Percentiles rank a stretch among this genome's conserved stretches.
phyloP scores from a whole-genome alignment of 83 land plant species.

The Diphasiastrum complanatum region DNA sequence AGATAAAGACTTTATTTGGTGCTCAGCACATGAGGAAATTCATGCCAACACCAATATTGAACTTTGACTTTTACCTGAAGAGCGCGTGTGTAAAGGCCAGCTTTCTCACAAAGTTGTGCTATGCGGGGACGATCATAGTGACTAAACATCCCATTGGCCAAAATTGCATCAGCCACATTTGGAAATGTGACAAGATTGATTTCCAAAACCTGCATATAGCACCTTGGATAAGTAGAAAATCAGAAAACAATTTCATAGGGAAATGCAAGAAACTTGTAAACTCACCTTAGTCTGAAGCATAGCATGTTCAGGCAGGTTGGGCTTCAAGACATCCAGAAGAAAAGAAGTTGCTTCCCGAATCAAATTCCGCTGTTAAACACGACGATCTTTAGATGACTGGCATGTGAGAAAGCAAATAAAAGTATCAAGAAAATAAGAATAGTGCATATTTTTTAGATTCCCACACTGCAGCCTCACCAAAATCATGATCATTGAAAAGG shows the following conservation, averaged over 20 bases:
- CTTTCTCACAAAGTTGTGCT: constrained; percentile 96
- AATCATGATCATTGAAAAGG: too few species aligned
- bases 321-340: constrained; percentile 90
- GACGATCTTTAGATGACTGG: background rate
- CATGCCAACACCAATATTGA: background rate
- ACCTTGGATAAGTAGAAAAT: background rate
- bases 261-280: background rate
- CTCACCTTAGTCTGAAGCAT: constrained; percentile 85
- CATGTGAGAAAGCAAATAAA: too few species aligned
- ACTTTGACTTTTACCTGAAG: constrained; percentile 46
- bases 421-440: too few species aligned
- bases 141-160: constrained; percentile 94
- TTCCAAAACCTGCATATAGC: constrained; percentile 64
- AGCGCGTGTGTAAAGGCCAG: constrained; percentile 86
- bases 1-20: too few species aligned
- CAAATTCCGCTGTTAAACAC: constrained; percentile 67
- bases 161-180: constrained; percentile 97
- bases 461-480: too few species aligned
- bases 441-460: too few species aligned
- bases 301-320: constrained; percentile 93
- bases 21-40: background rate
- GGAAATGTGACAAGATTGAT: constrained; percentile 95
- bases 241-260: background rate
- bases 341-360: constrained; percentile 95
- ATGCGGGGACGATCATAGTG: constrained; percentile 96